These are phyloP conservation scores for Alternaria brassicicola DNA, from an alignment of 2,329 filamentous ascomycete genomes.

Conservation along the genomic window DNA sequence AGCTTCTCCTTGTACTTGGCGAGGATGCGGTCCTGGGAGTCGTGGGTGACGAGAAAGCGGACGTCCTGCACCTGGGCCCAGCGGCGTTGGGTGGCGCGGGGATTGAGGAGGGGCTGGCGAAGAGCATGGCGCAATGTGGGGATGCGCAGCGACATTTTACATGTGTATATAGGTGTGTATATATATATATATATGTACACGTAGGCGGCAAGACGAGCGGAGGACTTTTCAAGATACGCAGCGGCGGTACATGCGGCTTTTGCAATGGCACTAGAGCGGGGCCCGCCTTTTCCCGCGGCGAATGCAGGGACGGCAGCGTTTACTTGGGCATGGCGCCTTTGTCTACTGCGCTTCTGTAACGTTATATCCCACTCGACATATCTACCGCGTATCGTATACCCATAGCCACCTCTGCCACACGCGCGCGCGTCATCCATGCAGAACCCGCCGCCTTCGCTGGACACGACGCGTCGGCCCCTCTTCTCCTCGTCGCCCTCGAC, in stretches of 20 bases:
- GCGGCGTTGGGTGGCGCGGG: conserved; percentile 66
- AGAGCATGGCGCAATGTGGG: conserved; percentile 40
- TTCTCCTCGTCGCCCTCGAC: neutral
- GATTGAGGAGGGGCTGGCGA: conserved; percentile 39
- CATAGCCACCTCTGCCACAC: neutral
- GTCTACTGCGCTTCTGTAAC: neutral
- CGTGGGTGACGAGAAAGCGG: conserved; percentile 83
- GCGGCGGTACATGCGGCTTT: neutral
- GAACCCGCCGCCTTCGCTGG: neutral
- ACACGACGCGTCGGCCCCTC: neutral
- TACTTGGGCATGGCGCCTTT: neutral
- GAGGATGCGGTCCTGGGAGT: conserved; percentile 68
- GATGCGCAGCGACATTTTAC: conserved; percentile 30
- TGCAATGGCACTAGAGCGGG: neutral
- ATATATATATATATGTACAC: no score
- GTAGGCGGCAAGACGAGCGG: no score
- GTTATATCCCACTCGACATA: neutral
- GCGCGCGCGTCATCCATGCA: neutral
- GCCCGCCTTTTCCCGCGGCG: neutral
- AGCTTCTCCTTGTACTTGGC: conserved; percentile 92
- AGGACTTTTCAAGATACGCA: no score
- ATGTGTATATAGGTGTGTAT: no score
- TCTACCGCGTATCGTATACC: neutral
- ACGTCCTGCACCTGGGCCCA: conserved; percentile 94
- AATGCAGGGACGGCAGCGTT: neutral